These are phyloP conservation scores for Sphagnum fallax DNA, from an alignment of 228 moss, liverwort and hornwort genomes.

Conservation along the genomic window DNA sequence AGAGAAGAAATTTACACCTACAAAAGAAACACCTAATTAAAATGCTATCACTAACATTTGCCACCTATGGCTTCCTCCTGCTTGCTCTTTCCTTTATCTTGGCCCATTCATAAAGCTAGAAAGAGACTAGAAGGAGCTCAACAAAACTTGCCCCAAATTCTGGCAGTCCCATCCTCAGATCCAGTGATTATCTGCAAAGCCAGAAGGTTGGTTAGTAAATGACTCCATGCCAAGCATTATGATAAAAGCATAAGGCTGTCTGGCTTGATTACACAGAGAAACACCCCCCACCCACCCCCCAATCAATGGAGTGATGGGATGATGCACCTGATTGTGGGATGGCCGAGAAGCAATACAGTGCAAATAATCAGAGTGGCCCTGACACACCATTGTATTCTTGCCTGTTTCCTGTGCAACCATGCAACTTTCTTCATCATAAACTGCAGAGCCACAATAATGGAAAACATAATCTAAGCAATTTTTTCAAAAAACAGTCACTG, in stretches of 20 bases:
- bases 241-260: background rate
- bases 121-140: no score
- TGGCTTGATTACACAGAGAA: background rate
- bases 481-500: no score
- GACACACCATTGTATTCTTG: slow-evolving; percentile 30
- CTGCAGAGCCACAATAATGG: no score
- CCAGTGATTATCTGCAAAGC: no score
- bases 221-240: background rate
- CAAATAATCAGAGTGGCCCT: slow-evolving; percentile 39
- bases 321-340: slow-evolving; percentile 33
- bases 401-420: slow-evolving; percentile 25
- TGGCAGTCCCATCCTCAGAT: no score
- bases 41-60: background rate
- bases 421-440: no score
- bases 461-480: no score
- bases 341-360: slow-evolving; percentile 43
- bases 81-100: no score
- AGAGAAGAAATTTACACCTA: background rate
- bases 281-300: background rate
- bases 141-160: no score
- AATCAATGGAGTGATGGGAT: background rate
- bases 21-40: background rate
- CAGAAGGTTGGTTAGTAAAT: no score
- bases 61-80: background rate
- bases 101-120: no score